These are phyloP conservation scores for Mrakia blollopis DNA, from an alignment of 768 basidiomycete genomes.

Conservation along the genomic window DNA sequence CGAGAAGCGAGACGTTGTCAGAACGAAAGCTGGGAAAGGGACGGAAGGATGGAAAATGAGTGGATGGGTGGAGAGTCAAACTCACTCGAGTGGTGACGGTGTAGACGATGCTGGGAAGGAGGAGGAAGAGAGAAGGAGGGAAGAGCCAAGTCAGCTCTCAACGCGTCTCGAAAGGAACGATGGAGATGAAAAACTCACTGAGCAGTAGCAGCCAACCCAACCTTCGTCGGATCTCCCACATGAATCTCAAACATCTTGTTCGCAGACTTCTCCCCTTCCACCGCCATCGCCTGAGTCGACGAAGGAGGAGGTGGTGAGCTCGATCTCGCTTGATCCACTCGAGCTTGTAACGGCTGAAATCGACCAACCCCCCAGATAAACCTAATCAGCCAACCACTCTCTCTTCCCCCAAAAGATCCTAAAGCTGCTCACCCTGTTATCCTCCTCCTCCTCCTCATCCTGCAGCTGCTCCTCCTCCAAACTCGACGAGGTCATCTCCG, in stretches of 20 bases:
- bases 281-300: not conserved
- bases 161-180: not conserved
- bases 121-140: not conserved
- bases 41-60: not conserved
- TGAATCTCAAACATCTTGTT: conserved; percentile 71
- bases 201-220: conserved; percentile 89
- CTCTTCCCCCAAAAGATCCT: not conserved
- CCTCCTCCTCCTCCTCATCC: conserved; percentile 22
- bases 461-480: not conserved
- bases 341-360: not conserved
- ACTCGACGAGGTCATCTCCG: not conserved
- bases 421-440: not conserved
- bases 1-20: too few relatives aligned
- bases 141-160: not conserved
- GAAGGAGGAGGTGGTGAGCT: conserved; percentile 4
- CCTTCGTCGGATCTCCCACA: conserved; percentile 94
- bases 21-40: not conserved
- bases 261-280: conserved; percentile 15
- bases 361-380: not conserved
- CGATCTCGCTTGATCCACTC: not conserved
- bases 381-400: not conserved
- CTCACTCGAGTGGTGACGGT: conserved; percentile 68
- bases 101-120: conserved; percentile 63
- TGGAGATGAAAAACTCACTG: conserved; percentile 45
- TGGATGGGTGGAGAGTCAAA: not conserved